Percentiles rank a stretch among this genome's conserved stretches.
Conservation (phyloP, 2,329 filamentous ascomycete species). For the Ceratocystis ficicola region DNA sequence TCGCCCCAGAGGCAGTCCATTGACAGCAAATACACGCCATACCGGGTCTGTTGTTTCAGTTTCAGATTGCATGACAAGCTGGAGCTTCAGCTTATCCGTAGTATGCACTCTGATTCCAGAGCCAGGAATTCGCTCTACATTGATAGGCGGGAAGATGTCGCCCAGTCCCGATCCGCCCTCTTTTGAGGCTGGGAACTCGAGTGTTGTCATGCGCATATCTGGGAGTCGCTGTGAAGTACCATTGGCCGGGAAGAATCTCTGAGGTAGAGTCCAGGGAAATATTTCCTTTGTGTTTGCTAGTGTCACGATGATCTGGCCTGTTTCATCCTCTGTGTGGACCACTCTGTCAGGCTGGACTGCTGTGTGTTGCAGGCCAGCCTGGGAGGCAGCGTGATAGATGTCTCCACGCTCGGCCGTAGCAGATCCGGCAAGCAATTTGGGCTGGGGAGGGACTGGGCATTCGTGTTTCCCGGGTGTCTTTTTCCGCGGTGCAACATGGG, state of each 20-base stretch:
- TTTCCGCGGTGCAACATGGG: constrained; percentile 6
- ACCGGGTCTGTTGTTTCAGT: constrained; percentile 29
- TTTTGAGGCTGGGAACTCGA: constrained; percentile 47
- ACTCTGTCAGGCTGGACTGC: constrained; percentile 47
- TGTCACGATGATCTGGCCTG: constrained; percentile 33
- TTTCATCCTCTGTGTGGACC: constrained; percentile 35
- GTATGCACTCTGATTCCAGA: constrained; percentile 24
- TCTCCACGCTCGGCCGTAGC: constrained; percentile 67
- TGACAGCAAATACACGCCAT: constrained; percentile 69
- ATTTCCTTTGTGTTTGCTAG: constrained; percentile 37
- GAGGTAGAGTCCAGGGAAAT: constrained; percentile 87
- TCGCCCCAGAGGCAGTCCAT: constrained; percentile 66
- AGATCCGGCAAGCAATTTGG: constrained; percentile 60
- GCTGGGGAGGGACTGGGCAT: constrained; percentile 53
- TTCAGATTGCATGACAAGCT: constrained; percentile 49
- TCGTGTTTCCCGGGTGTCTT: constrained; percentile 32
- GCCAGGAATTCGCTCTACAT: constrained; percentile 24
- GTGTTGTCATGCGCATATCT: constrained; percentile 55
- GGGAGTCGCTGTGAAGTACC: constrained; percentile 65
- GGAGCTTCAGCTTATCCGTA: constrained; percentile 48
- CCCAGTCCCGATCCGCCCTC: constrained; percentile 33
- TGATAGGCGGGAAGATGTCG: constrained; percentile 32
- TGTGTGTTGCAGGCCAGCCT: constrained; percentile 70
- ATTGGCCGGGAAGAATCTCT: constrained; percentile 58
- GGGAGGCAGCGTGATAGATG: constrained; percentile 75